Base-by-base conservation (phyloP, 306 rosid species). In the Cucurbita ficifolia region DNA sequence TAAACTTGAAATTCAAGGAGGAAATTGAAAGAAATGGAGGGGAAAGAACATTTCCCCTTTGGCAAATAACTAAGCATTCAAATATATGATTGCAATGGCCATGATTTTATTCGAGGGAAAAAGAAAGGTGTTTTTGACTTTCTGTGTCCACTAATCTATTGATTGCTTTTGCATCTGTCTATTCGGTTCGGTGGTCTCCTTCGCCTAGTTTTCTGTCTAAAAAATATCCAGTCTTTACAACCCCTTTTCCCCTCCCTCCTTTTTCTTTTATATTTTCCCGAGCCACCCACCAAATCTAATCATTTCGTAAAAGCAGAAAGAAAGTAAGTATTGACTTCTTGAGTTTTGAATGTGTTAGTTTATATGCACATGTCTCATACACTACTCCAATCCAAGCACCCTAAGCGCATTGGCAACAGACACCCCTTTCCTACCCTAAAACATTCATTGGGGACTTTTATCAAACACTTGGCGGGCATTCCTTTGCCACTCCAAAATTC, bases 261-360 rank as follows among this genome's bases (percentile, higher is more conserved):
- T 69, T 46, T 46, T 24, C 73, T 45, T 69, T 69, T 69, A 69
- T 69, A 49, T 69, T 69, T 69, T 69, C 73, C 73, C 73, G 73
- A 69, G 73, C 48, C 73, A 69, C 73, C 73, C 73, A 69, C 73
- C 73, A 69, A 69, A 69, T 69, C 73, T 69, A 69, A 69, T 69
- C 73, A 69, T 69, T 69, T 69, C 57, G 52, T 69, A 69, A 69
- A 46, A 69, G 73, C 56, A 69, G 7, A 22, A 49, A 24, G 7
- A 48, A 69, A 69, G 51, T 45, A 67, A 42, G 38, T 63, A 63
- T 38, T 17, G 54, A 42, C 54, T 45, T 45, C 22, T 69, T 24
- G 19, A 49, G 39, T 48, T 69, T 24, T 24, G 42, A 69, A 48
- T 19, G 38, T 45, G 38, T 40, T 48, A 43, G 72, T 65, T 65